Evolutionary conservation across 257 asterid genomes (phyloP), one percentile per base, ranked within the genome.

Genomic region (Euphrasia confusa): DNA sequence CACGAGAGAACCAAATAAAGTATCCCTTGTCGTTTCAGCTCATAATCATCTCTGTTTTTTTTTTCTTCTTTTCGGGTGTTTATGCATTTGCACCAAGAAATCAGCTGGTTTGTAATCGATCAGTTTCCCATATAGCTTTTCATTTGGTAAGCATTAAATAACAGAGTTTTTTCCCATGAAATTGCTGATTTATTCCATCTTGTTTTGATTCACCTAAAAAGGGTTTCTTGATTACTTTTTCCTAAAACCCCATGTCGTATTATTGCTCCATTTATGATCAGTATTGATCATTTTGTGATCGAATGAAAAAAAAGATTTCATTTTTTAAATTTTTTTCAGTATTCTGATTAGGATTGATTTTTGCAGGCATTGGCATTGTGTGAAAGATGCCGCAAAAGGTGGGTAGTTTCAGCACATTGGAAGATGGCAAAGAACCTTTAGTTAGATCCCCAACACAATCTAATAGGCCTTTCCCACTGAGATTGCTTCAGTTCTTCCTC

Each of bases 401-500:
- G 28, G 89, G 82, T 73, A 91, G 94, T 71, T 78, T 68, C 49
- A 78, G 78, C 61, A 70, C 85, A 50, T 60, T 89, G 60, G 97
- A 88, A 70, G 95, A 88, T 66, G 89, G 83, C 49, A 91, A 80
- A 67, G 86, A 78, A 27, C 47, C 79, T 55, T 48, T 54, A 39
- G 59, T 49, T 40, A 83, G 76, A 79, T 50, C 68, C 61, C 33
- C 55, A 65, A 67, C 48, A 66, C 96, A 74, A 68, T 47, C 77
- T 4, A 60, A 44, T 74, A 79, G 84, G 80, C 85, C 87, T 59
- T 77, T 84, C 33, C 87, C 96, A 17, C 58, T 86, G 61, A 72
- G 86, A 68, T 57, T 89, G 49, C 96, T 92, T 61, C 85, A 89
- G 79, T 72, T 79, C 68, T 71, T 89, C 33, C 58, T 89, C 82